Conservation (phyloP, 2,329 filamentous ascomycete genomes). For the Fusarium sp. region DNA sequence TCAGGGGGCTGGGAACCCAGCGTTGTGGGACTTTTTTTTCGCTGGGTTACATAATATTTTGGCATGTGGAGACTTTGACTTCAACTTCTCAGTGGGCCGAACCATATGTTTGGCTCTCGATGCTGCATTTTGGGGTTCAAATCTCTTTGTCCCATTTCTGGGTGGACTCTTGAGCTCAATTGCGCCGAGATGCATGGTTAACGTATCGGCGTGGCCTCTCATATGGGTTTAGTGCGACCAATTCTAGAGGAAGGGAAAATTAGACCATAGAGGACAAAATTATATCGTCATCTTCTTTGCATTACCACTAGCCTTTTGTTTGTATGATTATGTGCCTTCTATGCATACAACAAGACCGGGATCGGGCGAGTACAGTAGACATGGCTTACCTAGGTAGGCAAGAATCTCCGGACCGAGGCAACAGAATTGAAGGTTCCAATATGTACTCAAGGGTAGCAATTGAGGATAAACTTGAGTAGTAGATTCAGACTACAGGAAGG, state of each 20-base stretch:
- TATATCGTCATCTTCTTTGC: background rate
- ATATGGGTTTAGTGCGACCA: background rate
- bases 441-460: background rate
- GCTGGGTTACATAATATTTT: slow-evolving; percentile 18
- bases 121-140: slow-evolving; percentile 4
- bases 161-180: slow-evolving; percentile 5
- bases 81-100: slow-evolving; percentile 2
- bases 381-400: background rate
- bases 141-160: slow-evolving; percentile 10
- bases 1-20: background rate
- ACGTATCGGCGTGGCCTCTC: background rate
- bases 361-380: background rate
- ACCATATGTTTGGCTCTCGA: slow-evolving; percentile 2
- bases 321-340: background rate
- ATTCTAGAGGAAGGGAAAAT: background rate
- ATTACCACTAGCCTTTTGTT: background rate
- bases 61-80: background rate
- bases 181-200: background rate
- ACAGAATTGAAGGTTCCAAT: background rate
- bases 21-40: background rate
- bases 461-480: background rate
- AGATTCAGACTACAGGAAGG: background rate
- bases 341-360: background rate
- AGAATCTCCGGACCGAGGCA: background rate
- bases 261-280: background rate